Conservation (phyloP, 805 yeast species). For the Debaryomyces maramus region DNA sequence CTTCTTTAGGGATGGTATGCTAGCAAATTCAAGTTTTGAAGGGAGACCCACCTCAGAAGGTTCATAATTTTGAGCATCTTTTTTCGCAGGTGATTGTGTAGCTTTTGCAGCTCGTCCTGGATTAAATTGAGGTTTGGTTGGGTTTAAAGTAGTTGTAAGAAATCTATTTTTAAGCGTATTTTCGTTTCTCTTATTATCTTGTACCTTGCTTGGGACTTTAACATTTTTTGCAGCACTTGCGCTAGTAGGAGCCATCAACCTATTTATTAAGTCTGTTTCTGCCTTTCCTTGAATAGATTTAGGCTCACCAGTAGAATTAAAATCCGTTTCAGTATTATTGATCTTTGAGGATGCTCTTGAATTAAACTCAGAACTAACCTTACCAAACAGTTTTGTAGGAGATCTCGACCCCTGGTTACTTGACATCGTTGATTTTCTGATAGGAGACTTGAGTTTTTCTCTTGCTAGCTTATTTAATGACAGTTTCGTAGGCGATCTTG, state of each 20-base stretch:
- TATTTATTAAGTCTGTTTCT: slow-evolving; percentile 14
- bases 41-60: slow-evolving; percentile 8
- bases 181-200: slow-evolving; percentile 2
- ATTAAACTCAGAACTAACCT: slow-evolving; percentile 6
- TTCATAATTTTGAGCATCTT: slow-evolving; percentile 11
- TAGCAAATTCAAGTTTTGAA: slow-evolving; percentile 15
- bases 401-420: slow-evolving; percentile 10
- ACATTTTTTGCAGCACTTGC: slow-evolving; percentile 29
- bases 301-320: neutral
- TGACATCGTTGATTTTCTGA: neutral
- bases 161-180: slow-evolving; percentile 28
- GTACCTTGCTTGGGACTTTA: slow-evolving; percentile 2
- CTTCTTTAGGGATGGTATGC: slow-evolving; percentile 24
- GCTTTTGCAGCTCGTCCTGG: slow-evolving; percentile 15
- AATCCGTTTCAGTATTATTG: slow-evolving; percentile 7
- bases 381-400: slow-evolving; percentile 10
- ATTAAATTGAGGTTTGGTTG: slow-evolving; percentile 29
- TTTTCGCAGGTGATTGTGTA: slow-evolving; percentile 8
- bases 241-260: slow-evolving; percentile 31
- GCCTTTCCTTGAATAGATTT: slow-evolving; percentile 2
- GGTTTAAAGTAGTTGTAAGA: slow-evolving; percentile 36
- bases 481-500: slow-evolving; percentile 3
- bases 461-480: neutral
- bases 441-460: neutral
- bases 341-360: slow-evolving; percentile 11